phyloP scores from a whole-genome alignment of 1,284 basidiomycete species.

The Veloboletus limbatus region DNA sequence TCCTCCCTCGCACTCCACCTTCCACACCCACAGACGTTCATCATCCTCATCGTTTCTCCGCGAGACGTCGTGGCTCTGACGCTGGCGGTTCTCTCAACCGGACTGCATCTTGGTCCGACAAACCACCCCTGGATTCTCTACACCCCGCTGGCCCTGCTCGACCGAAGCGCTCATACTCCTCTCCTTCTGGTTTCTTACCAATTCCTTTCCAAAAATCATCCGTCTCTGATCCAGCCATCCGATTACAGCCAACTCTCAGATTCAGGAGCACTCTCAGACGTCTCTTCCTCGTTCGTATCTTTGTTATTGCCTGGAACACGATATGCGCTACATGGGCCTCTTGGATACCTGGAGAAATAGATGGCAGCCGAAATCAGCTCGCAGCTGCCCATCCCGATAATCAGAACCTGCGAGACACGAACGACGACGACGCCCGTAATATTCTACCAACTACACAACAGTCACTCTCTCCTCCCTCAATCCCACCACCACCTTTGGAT shows the following conservation, averaged over 20 bases:
- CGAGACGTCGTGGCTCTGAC: constrained; percentile 32
- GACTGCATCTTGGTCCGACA: constrained; percentile 57
- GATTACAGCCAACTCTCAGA: constrained; percentile 27
- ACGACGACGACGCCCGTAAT: constrained; percentile 37
- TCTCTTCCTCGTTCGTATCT: constrained; percentile 51
- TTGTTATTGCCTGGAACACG: constrained; percentile 51
- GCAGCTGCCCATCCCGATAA: constrained; percentile 18
- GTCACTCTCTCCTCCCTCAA: background rate
- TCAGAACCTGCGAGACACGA: constrained; percentile 35
- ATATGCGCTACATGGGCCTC: constrained; percentile 47
- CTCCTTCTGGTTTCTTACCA: constrained; percentile 35
- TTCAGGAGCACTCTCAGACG: constrained; percentile 41
- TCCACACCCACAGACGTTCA: constrained; percentile 45
- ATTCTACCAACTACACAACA: constrained; percentile 16
- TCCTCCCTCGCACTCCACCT: constrained; percentile 47
- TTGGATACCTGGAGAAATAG: constrained; percentile 34
- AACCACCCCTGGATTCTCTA: constrained; percentile 42
- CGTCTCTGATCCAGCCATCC: constrained; percentile 26
- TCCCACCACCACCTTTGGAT: constrained; percentile 8
- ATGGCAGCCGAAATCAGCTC: constrained; percentile 15
- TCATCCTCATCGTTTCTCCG: constrained; percentile 3
- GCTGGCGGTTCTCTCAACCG: constrained; percentile 41
- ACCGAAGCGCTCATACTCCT: constrained; percentile 43
- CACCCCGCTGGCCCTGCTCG: constrained; percentile 27
- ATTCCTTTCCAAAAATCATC: constrained; percentile 31